These are phyloP conservation scores for Apostasia ramifera DNA, from an alignment of 106 monocot species.

Conservation along the genomic window DNA sequence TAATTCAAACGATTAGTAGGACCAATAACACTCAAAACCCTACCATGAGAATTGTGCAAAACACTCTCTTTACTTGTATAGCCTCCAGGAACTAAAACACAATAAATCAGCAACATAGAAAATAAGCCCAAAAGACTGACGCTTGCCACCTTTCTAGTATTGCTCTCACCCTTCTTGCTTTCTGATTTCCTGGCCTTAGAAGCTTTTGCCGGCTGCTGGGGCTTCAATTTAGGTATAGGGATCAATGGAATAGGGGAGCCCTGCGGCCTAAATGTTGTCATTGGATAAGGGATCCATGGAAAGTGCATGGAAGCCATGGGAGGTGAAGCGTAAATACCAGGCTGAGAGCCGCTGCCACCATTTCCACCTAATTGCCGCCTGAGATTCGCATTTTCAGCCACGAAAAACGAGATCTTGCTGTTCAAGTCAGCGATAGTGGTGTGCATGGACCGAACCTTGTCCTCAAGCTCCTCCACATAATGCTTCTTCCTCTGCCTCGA, in stretches of 20 bases:
- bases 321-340: not conserved
- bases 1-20: conserved; percentile 8
- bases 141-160: conserved; percentile 58
- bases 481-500: conserved; percentile 76
- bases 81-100: conserved; percentile 24
- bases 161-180: conserved; percentile 33
- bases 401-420: conserved; percentile 39
- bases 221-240: conserved; percentile 71
- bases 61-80: not conserved
- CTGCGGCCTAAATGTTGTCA: conserved; percentile 44
- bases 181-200: conserved; percentile 36
- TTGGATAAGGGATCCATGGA: conserved; percentile 19
- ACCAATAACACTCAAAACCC: conserved; percentile 33
- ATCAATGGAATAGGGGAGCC: conserved; percentile 59
- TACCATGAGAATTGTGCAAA: conserved; percentile 18
- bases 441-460: conserved; percentile 52
- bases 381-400: conserved; percentile 53
- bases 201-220: conserved; percentile 34
- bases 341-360: not conserved
- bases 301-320: conserved; percentile 12
- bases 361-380: conserved; percentile 34
- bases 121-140: conserved; percentile 54
- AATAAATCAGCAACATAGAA: conserved; percentile 21
- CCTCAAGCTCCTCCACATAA: conserved; percentile 67
- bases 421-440: conserved; percentile 55